These are phyloP conservation scores for Cutaneotrichosporon sp. DNA, from an alignment of 1,284 basidiomycete species.

Conservation along the genomic window DNA sequence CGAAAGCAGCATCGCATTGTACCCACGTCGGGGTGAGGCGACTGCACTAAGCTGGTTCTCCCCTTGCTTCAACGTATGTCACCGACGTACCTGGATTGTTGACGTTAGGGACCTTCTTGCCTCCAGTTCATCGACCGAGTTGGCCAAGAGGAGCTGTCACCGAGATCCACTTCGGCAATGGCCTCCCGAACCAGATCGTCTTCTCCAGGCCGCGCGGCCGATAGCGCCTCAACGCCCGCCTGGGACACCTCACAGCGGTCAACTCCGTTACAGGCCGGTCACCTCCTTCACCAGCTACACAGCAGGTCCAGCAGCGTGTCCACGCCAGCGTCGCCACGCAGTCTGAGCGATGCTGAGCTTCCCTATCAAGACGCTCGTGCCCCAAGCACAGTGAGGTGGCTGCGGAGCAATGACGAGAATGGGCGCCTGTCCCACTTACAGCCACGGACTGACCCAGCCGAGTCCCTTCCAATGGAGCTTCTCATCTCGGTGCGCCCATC, in stretches of 20 bases:
- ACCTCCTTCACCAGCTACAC: background rate
- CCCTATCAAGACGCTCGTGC: slow-evolving; percentile 1
- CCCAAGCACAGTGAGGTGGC: background rate
- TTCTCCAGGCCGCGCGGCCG: background rate
- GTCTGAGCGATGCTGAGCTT: slow-evolving; percentile 15
- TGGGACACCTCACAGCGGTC: slow-evolving; percentile 18
- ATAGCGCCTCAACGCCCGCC: background rate
- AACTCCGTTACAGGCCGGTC: slow-evolving; percentile 13
- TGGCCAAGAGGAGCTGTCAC: background rate
- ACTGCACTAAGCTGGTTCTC: background rate
- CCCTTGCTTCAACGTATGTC: background rate
- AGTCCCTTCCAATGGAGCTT: slow-evolving; percentile 75
- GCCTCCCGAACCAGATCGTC: background rate
- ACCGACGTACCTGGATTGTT: background rate
- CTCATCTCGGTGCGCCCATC: slow-evolving; percentile 56
- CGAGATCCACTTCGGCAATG: background rate
- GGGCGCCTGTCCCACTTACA: background rate
- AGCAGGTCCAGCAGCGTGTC: slow-evolving; percentile 5
- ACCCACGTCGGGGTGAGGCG: background rate
- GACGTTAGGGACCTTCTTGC: background rate
- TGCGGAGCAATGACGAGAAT: background rate
- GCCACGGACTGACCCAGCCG: slow-evolving; percentile 4
- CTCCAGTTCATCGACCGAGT: background rate
- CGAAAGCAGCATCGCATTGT: background rate
- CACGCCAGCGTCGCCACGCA: slow-evolving; percentile 2